These are phyloP conservation scores for Balansia obtecta DNA, from an alignment of 2,329 filamentous ascomycete genomes.

Conservation along the genomic window DNA sequence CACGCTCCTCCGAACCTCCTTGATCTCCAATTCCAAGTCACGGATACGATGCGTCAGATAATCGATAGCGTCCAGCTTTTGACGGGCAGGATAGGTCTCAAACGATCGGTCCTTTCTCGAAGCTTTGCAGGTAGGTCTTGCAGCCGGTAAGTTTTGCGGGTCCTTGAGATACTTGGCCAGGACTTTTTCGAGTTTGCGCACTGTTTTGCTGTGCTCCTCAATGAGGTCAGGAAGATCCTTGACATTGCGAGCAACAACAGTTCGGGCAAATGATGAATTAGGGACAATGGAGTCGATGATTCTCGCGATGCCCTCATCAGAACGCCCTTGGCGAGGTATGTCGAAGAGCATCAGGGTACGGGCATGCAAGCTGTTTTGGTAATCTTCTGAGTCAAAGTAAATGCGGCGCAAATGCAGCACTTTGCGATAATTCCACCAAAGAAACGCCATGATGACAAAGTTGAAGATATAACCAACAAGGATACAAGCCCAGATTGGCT, in stretches of 20 bases:
- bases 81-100: constrained; percentile 47
- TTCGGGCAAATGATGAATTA: constrained; percentile 65
- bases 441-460: constrained; percentile 61
- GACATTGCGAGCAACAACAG: constrained; percentile 80
- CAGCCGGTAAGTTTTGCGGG: constrained; percentile 64
- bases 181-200: constrained; percentile 70
- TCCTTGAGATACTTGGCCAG: constrained; percentile 86
- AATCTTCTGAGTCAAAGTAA: constrained; percentile 80
- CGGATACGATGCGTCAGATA: constrained; percentile 80
- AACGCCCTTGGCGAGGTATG: constrained; percentile 62
- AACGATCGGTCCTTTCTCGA: constrained; percentile 67
- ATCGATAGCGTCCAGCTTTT: constrained; percentile 87
- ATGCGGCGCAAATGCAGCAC: constrained; percentile 57
- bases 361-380: constrained; percentile 77
- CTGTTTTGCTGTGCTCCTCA: constrained; percentile 66
- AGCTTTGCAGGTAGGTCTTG: constrained; percentile 66
- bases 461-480: constrained; percentile 55
- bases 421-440: constrained; percentile 83
- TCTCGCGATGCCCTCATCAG: constrained; percentile 76
- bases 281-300: constrained; percentile 73
- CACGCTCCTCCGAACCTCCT: constrained; percentile 66
- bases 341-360: constrained; percentile 66
- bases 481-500: constrained; percentile 46
- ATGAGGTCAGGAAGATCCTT: constrained; percentile 81
- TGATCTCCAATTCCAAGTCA: constrained; percentile 71